Base-by-base conservation (phyloP, 202 grass and related monocot genomes). In the Panicum virgatum region DNA sequence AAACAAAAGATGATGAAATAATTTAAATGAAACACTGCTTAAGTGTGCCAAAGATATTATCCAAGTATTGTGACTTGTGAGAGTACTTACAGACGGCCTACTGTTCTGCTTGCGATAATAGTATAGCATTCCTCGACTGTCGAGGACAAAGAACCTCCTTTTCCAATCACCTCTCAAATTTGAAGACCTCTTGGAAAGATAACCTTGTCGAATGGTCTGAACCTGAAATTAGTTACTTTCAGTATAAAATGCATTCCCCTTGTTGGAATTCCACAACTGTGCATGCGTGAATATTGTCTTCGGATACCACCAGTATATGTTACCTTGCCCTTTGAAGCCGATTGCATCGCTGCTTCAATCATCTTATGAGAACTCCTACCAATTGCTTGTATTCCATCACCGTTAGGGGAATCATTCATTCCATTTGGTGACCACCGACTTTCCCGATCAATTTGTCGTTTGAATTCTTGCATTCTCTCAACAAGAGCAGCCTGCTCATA, bases 131-230 rank as follows among this genome's bases (percentile, higher is more conserved):
- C 96, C 96, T 83, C 93, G 90, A 75, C 84, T 96, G 76, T 99
- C 96, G 36, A 99, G 93, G 75, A 96, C 96, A 93, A 99, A 99
- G 87, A 99, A 99, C 68, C 93, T 94, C 81, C 93, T 96, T 86
- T 99, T 99, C 93, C 96, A 99, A 61, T 99, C 96, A 82, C 93
- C 96, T 89, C 96, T 96, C 83, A 96, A 84, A 76, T 99, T 99
- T 36, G 96, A 99, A 83, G 96, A 99, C 73, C 93, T 81, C 73
- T 99, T 99, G 34, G 96, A 99, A 70, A 99, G 96, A 82, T 99
- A 99, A 18, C 93, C 93, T 86, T 99, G 97, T 2, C 97, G 88
- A 89, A 99, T 99, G 59, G 97, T 99, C 86, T 99, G 91, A 77
- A 99, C 97, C 97, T 99, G 87, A 63, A 95, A 82, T 59, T 43